These are phyloP conservation scores for Elsinoe ampelina DNA, from an alignment of 2,329 filamentous ascomycete species.

Conservation along the genomic window DNA sequence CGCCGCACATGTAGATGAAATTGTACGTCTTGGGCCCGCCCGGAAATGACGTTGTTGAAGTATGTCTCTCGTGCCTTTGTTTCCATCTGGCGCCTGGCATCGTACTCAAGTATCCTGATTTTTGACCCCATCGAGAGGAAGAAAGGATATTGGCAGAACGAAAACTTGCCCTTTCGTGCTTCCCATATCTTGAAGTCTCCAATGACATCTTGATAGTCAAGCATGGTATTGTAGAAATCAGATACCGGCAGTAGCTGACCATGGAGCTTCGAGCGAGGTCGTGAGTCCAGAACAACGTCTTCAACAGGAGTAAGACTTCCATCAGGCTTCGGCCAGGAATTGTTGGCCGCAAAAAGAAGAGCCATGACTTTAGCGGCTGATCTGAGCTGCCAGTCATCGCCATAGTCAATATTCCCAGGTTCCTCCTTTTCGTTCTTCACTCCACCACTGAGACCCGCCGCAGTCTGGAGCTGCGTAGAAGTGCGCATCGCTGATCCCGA, in stretches of 20 bases:
- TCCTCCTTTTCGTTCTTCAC: conserved; percentile 43
- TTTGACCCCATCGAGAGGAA: conserved; percentile 88
- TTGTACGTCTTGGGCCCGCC: conserved; percentile 58
- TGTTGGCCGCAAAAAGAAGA: conserved; percentile 74
- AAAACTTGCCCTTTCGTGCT: conserved; percentile 60
- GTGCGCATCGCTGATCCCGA: conserved; percentile 52
- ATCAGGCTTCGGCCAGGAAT: conserved; percentile 30
- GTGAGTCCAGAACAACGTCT: conserved; percentile 27
- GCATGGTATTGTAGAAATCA: conserved; percentile 77
- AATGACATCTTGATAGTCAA: conserved; percentile 79
- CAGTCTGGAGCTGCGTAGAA: conserved; percentile 65
- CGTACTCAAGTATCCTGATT: conserved; percentile 80
- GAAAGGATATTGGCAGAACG: conserved; percentile 88
- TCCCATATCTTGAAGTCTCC: conserved; percentile 87
- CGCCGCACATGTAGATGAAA: conserved; percentile 68
- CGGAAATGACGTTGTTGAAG: conserved; percentile 76
- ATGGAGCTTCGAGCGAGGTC: conserved; percentile 39
- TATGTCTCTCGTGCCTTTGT: conserved; percentile 81
- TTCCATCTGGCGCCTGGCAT: conserved; percentile 82
- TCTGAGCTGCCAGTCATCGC: conserved; percentile 83
- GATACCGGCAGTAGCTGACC: conserved; percentile 68
- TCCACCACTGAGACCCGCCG: conserved; percentile 49
- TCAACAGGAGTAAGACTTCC: neutral
- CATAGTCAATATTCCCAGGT: conserved; percentile 52
- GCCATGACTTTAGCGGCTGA: conserved; percentile 72